A percentile compares a stretch with the other conserved stretches of the same genome.
These are phyloP conservation scores for Globisporangium heterothallicum DNA, from an alignment of 352 stramenopile species.

Conservation along the genomic window DNA sequence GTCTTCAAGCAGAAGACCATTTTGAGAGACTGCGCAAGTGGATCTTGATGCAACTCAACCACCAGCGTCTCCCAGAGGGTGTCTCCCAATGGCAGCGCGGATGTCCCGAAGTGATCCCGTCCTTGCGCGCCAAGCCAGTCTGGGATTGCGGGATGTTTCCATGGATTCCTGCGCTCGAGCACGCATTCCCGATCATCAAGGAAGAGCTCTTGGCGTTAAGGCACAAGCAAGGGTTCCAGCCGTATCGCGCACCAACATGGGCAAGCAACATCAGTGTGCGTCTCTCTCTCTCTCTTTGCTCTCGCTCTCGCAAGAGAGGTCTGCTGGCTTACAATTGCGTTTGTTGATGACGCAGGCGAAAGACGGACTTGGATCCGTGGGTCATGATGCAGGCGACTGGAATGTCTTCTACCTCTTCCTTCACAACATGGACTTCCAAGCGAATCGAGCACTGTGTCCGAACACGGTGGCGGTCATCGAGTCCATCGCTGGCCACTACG, in stretches of 20 bases:
- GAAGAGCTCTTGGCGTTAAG: constrained; percentile 54
- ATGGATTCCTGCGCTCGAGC: constrained; percentile 44
- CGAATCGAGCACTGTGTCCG: constrained; percentile 65
- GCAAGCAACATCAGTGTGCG: constrained; percentile 45
- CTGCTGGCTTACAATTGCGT: too few relatives aligned
- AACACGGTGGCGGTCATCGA: constrained; percentile 53
- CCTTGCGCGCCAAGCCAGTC: constrained; percentile 33
- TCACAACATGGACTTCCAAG: constrained; percentile 78
- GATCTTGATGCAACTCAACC: constrained; percentile 69
- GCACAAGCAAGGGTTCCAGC: constrained; percentile 51
- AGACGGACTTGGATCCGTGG: constrained; percentile 69
- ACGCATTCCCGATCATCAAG: constrained; percentile 46
- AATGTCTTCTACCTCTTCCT: constrained; percentile 88
- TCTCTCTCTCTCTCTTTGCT: constrained; percentile 4
- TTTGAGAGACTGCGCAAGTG: constrained; percentile 49
- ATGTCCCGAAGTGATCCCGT: constrained; percentile 59
- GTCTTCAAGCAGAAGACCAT: constrained; percentile 10
- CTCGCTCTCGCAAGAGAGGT: too few relatives aligned
- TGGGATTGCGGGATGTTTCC: constrained; percentile 46
- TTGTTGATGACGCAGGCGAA: constrained; percentile 37
- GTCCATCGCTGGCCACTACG: constrained; percentile 56
- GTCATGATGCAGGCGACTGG: constrained; percentile 80
- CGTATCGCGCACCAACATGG: constrained; percentile 71
- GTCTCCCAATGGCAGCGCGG: constrained; percentile 55
- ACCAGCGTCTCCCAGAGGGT: constrained; percentile 16